phyloP scores from a whole-genome alignment of 2,329 filamentous ascomycete genomes.

The Colletotrichum sp. region DNA sequence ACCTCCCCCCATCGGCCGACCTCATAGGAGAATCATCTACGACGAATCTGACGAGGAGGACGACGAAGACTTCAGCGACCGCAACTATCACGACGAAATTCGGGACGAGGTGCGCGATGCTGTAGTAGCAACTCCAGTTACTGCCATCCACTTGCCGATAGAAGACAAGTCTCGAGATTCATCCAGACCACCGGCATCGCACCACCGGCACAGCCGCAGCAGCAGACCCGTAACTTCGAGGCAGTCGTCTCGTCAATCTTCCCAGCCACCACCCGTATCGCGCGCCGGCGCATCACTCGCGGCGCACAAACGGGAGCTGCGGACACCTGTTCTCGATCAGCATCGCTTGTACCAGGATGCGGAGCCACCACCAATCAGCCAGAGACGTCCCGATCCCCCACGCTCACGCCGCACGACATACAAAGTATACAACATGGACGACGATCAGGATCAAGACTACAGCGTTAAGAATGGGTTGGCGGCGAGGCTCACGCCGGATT shows the following conservation, averaged over 20 bases:
- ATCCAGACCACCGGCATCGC: not conserved
- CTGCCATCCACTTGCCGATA: not conserved
- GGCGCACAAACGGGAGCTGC: not conserved
- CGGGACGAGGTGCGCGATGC: not conserved
- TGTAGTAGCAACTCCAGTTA: not conserved
- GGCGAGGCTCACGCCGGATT: not conserved
- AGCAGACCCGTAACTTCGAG: not conserved
- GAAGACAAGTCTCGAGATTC: not conserved
- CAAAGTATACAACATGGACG: not conserved
- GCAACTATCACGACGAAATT: not conserved
- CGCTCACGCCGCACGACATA: not conserved
- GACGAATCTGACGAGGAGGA: constrained; percentile 8
- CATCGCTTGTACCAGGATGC: constrained; percentile 8
- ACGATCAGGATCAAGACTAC: not conserved
- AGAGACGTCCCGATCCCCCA: not conserved
- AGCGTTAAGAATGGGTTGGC: not conserved
- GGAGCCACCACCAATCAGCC: constrained; percentile 5
- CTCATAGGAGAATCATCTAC: not conserved
- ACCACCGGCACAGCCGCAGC: not conserved
- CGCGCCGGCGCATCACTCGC: not conserved
- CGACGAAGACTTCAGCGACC: not conserved
- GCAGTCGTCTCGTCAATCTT: not conserved
- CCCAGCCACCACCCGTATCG: not conserved
- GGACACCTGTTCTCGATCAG: constrained; percentile 10
- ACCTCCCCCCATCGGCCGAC: constrained; percentile 11